These are phyloP conservation scores for Wickerhamiella musiphila DNA, from an alignment of 805 yeast species.

Conservation along the genomic window DNA sequence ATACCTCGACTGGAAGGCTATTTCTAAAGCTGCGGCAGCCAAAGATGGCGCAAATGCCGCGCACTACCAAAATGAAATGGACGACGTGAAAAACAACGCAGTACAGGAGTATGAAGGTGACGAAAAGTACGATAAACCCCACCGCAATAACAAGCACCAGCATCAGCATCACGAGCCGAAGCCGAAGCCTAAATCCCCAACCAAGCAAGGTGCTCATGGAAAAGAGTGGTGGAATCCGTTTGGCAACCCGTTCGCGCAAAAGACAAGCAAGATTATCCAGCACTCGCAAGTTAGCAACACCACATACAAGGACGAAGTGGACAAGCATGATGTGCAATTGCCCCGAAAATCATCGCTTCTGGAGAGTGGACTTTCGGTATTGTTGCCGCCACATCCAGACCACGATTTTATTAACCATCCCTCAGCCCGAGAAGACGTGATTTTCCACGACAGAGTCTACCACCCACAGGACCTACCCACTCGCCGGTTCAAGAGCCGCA, in stretches of 20 bases:
- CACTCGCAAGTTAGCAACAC: constrained; percentile 9
- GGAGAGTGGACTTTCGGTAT: constrained; percentile 57
- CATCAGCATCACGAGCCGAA: too few species aligned
- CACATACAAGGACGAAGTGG: constrained; percentile 10
- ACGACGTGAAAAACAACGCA: constrained; percentile 1
- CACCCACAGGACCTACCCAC: constrained; percentile 48
- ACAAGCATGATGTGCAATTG: constrained; percentile 8
- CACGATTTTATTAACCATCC: constrained; percentile 54
- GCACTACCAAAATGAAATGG: background rate
- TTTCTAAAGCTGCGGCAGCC: constrained; percentile 32
- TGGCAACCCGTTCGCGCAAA: constrained; percentile 4
- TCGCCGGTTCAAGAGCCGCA: constrained; percentile 20
- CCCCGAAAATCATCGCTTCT: constrained; percentile 47
- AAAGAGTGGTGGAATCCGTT: constrained; percentile 1
- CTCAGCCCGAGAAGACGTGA: constrained; percentile 38
- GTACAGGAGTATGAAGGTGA: background rate
- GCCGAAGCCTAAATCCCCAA: too few species aligned
- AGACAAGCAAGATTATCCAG: constrained; percentile 26
- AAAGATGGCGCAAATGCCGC: constrained; percentile 11
- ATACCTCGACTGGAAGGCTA: constrained; percentile 71
- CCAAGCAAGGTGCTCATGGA: background rate
- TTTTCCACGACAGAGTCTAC: constrained; percentile 72
- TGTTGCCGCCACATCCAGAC: constrained; percentile 70
- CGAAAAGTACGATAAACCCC: too few species aligned
- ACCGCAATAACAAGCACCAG: too few species aligned